Evolutionary conservation across 805 yeast species (phyloP), one percentile per base, ranked within the genome.

Genomic region (Wickerhamomyces ciferrii): DNA sequence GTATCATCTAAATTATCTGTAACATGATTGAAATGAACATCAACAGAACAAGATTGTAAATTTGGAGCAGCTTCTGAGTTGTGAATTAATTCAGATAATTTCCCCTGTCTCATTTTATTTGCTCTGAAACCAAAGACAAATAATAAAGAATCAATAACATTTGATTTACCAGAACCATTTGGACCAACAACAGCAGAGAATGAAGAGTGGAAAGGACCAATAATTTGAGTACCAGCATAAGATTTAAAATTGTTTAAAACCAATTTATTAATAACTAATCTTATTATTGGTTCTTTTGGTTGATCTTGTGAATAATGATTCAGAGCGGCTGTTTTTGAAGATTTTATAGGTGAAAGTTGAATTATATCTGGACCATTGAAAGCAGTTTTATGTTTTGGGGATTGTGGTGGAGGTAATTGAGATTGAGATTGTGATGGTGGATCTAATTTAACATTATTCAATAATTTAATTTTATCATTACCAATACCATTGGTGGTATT

Each of bases 131-230:
- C 99, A 70, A 94, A 94, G 2, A 95, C 99, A 65, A 94, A 94
- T 31, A 95, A 75, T 74, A 94, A 81, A 5, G 97, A 89, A 63
- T 95, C 99, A 63, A 94, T 94, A 53, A 94, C 97, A 60, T 95
- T 94, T 15, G 98, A 91, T 66, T 94, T 94, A 2, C 99, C 99
- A 13, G 96, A 86, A 9, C 99, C 99, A 63, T 94, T 94, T 5
- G 99, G 99, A 0, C 99, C 99, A 14, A 94, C 97, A 11, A 94
- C 96, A 0, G 99, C 98, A 11, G 96, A 87, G 60, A 94, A 95
- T 5, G 95, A 88, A 34, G 91, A 68, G 57, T 94, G 86, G 65
- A 94, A 94, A 0, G 99, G 99, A 0, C 99, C 99, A 43, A 94
- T 87, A 7, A 79, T 79, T 67, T 94, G 98, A 17, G 75, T 70